phyloP scores from a whole-genome alignment of 1,284 basidiomycete genomes.

The Ceratobasidium sp. region DNA sequence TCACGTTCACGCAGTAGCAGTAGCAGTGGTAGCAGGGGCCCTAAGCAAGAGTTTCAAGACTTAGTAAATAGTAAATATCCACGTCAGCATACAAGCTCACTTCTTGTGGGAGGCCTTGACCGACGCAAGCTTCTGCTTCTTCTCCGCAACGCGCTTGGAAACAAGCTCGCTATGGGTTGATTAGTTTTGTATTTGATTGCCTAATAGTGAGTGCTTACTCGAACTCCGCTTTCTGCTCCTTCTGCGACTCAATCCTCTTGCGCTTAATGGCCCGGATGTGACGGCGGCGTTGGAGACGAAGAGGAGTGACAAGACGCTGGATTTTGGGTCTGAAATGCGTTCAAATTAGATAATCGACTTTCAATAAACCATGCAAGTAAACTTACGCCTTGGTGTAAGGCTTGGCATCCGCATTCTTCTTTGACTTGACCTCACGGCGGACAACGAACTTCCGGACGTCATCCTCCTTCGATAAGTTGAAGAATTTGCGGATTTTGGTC shows the following conservation, averaged over 20 bases:
- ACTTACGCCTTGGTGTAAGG: conserved; percentile 98
- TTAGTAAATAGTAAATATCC: background rate
- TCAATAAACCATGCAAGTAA: conserved; percentile 23
- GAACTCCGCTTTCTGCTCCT: conserved; percentile 95
- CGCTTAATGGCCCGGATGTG: conserved; percentile 92
- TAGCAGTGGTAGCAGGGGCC: background rate
- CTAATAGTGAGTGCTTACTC: conserved; percentile 62
- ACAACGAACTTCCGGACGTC: conserved; percentile 98
- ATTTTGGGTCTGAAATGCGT: conserved; percentile 74
- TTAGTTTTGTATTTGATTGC: background rate
- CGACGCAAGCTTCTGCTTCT: conserved; percentile 86
- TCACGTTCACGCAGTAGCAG: conserved; percentile 25
- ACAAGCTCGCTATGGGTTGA: conserved; percentile 67
- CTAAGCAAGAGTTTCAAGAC: background rate
- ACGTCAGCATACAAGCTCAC: conserved; percentile 46
- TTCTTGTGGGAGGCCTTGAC: conserved; percentile 76
- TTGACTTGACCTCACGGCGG: conserved; percentile 86
- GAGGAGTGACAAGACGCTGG: conserved; percentile 91
- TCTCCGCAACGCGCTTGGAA: conserved; percentile 91
- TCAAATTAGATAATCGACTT: background rate
- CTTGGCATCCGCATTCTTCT: conserved; percentile 93
- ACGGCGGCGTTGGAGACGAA: conserved; percentile 96
- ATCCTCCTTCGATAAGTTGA: conserved; percentile 98
- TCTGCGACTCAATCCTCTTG: conserved; percentile 89
- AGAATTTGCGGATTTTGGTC: conserved; percentile 96